Conservation (phyloP, 2,329 filamentous ascomycete genomes). For the Emmonsiellopsis sp. region DNA sequence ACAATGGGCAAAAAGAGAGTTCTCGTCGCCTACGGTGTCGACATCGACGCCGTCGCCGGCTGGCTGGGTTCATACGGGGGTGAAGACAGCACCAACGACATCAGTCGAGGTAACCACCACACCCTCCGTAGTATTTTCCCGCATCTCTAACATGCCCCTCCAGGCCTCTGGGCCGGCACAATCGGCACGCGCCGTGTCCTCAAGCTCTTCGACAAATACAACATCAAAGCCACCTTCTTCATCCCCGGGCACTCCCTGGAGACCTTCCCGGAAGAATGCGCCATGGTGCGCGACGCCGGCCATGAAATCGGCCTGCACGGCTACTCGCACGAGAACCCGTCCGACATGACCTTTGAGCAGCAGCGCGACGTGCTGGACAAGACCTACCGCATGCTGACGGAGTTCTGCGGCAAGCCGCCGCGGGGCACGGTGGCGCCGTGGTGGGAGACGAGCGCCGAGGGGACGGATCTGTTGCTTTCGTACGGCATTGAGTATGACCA, state of each 20-base stretch:
- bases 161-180: conserved; percentile 59
- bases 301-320: conserved; percentile 62
- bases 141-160: background rate
- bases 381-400: conserved; percentile 61
- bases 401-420: conserved; percentile 66
- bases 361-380: conserved; percentile 69
- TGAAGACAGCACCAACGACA: conserved; percentile 62
- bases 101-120: conserved; percentile 49
- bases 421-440: conserved; percentile 64
- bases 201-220: conserved; percentile 62
- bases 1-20: conserved; percentile 39
- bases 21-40: conserved; percentile 56
- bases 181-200: conserved; percentile 56
- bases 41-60: conserved; percentile 66
- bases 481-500: conserved; percentile 39
- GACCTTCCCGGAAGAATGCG: conserved; percentile 58
- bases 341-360: conserved; percentile 63
- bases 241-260: conserved; percentile 56
- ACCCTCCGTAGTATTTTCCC: background rate
- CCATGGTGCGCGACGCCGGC: conserved; percentile 50
- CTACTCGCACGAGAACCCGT: conserved; percentile 66
- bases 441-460: conserved; percentile 65
- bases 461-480: conserved; percentile 39
- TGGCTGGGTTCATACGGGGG: conserved; percentile 69
- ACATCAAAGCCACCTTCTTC: conserved; percentile 60